Evolutionary conservation across 2,329 filamentous ascomycete genomes (phyloP), one percentile per base, ranked within the genome.

Genomic region (Emmonsia crescens): DNA sequence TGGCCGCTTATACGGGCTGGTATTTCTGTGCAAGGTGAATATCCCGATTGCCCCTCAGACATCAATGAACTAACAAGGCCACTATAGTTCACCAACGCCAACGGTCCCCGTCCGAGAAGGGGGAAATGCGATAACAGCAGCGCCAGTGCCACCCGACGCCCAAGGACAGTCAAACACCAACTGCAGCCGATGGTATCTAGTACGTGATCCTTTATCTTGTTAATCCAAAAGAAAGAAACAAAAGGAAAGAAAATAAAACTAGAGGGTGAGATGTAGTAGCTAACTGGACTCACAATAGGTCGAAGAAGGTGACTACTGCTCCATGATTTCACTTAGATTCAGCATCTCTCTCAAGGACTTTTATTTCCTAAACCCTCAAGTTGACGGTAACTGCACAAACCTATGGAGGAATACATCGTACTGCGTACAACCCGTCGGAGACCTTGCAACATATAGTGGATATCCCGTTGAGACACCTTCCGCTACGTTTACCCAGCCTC

Each of bases 371-470:
- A 63, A 62, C 27, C 60, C 62, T 21, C 48, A 62, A 14, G 38
- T 64, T 40, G 27, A 60, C 21, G 31, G 2, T 4, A 62, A 62
- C 21, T 62, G 62, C 57, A 64, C 57, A n/a, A 64, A 63, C 14
- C 24, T 60, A 10, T 51, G 40, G 42, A 4, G 10, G 9, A 38
- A 51, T 38, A 49, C 8, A 5, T 33, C 57, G n/a, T 60, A 60
- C 46, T 52, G 58, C 21, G 58, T 60, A 14, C 27, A 33, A 24
- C 44, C 46, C 21, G 29, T 52, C 24, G 24, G 56, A 6, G 40
- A 58, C 16, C 27, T 58, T 19, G 38, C 21, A 12, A 58, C 56
- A 16, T 58, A 48, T 33, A 19, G 8, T 27, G 24, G 40, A 29
- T 58, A 58, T 27, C 56, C 56, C 4, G 40, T 44, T 57, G 36